Evolutionary conservation across 371 early-diverging fungal species (phyloP), one percentile per base, ranked within the genome.

Genomic region (Fennellomyces sp.): DNA sequence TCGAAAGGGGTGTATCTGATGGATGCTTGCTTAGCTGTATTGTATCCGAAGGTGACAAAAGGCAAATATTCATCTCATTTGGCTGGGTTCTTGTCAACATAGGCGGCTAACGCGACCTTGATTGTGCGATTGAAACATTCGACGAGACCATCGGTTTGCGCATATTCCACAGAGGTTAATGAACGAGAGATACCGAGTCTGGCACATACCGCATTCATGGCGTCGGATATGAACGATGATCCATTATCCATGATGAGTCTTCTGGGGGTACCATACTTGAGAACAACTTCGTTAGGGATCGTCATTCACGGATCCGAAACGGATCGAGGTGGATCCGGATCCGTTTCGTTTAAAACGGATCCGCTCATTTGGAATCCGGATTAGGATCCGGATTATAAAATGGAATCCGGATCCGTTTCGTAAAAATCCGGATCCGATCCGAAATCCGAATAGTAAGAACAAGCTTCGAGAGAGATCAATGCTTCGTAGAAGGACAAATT

Each of bases 121-220:
- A 69, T 7, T 0, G 65, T 65, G 1, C 62, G 25, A 36, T 69
- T 69, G 33, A 63, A 17, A 5, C 69, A 27, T 49, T 69, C 64
- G 0, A 65, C 64, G 2, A 65, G 26, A 2, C 63, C 63, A 25
- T 70, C 65, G 0, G 55, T 19, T 49, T 70, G 63, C 2, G 65
- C 57, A 28, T 65, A 53, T 25, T 70, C 65, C 8, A 63, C 63
- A 2, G 57, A 51, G 12, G 65, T 65, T 2, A 31, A 5, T 0
- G 57, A 48, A n/a, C 56, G 51, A 26, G 19, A n/a, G 1, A 64
- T 64, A 10, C 59, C 63, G 0, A 62, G 35, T 2, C 56, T 0
- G 3, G 6, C 21, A 26, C 65, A 61, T 0, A 64, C 52, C 12
- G 19, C 12, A 0, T 19, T 30, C 65, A 65, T 65, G 8, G 56